Conservation (phyloP, 2,329 filamentous ascomycete species). For the Trichophyton simii region DNA sequence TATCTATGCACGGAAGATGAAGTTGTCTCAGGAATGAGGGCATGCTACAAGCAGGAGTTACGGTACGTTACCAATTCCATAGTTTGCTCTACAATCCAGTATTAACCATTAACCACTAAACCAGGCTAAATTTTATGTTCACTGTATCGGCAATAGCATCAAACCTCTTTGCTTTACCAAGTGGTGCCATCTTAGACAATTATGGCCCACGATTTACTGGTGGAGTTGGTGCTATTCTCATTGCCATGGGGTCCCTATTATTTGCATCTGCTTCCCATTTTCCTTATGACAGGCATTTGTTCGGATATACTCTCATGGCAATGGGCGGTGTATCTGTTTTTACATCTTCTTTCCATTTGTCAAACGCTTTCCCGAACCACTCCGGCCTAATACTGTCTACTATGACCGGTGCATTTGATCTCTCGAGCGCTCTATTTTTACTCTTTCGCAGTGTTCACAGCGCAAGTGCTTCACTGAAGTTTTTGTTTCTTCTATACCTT, state of each 20-base stretch:
- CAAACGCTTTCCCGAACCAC: slow-evolving; percentile 66
- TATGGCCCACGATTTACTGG: slow-evolving; percentile 69
- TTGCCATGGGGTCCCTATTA: slow-evolving; percentile 56
- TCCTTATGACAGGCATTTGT: slow-evolving; percentile 61
- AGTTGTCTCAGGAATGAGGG: slow-evolving; percentile 36
- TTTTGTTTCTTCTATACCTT: slow-evolving; percentile 63
- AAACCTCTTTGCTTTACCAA: slow-evolving; percentile 73
- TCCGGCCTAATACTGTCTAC: slow-evolving; percentile 70
- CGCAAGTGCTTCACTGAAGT: slow-evolving; percentile 40
- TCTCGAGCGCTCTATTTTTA: slow-evolving; percentile 50
- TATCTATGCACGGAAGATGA: slow-evolving; percentile 48
- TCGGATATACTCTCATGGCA: slow-evolving; percentile 63
- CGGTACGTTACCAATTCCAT: slow-evolving; percentile 23
- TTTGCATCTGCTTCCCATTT: slow-evolving; percentile 56
- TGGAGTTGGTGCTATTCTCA: slow-evolving; percentile 55
- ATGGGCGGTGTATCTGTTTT: slow-evolving; percentile 72
- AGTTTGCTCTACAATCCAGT: not conserved
- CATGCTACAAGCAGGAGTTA: slow-evolving; percentile 48
- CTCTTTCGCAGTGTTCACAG: slow-evolving; percentile 18
- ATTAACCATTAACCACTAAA: slow-evolving; percentile 5
- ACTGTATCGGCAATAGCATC: slow-evolving; percentile 77
- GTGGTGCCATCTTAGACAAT: slow-evolving; percentile 72
- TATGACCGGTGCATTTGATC: slow-evolving; percentile 71
- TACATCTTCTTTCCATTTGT: slow-evolving; percentile 72
- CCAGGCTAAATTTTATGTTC: slow-evolving; percentile 75